A percentile compares a stretch with the other conserved stretches of the same genome.
Evolutionary conservation across 108 stramenopile genomes (phyloP).

Genomic region (Cylindrotheca fusiformis): DNA sequence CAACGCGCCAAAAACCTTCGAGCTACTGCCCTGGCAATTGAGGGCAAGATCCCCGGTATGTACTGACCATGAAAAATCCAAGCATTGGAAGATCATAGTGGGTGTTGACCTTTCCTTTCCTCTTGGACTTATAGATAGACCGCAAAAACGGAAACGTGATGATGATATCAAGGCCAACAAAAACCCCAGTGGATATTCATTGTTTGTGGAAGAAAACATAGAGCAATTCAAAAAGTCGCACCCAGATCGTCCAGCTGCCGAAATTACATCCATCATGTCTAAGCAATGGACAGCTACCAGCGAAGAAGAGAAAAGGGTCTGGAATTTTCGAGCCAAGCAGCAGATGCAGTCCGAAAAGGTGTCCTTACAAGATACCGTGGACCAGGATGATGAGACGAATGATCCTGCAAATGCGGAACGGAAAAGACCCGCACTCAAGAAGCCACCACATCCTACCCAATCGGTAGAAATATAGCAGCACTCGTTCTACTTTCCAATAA

Average conservation of each 20-base stretch:
- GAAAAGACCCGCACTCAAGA: no score
- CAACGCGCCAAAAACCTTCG: constrained; percentile 34
- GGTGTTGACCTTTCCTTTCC: no score
- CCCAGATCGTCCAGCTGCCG: constrained; percentile 22
- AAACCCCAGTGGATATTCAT: constrained; percentile 29
- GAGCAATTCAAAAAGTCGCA: constrained; percentile 22
- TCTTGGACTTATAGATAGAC: not conserved
- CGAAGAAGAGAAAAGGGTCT: constrained; percentile 29
- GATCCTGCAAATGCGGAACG: no score
- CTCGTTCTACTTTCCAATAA: no score
- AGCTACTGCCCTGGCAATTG: constrained; percentile 31
- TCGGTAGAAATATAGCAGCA: no score
- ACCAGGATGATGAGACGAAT: not conserved
- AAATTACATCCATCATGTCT: constrained; percentile 26
- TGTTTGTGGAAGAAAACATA: constrained; percentile 42
- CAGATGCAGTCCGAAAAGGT: no score
- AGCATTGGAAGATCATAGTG: no score
- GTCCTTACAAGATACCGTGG: not conserved
- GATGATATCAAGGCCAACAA: constrained; percentile 1
- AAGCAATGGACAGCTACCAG: constrained; percentile 28
- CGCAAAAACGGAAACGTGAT: constrained; percentile 18
- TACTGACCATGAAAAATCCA: no score
- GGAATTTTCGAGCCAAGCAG: constrained; percentile 30
- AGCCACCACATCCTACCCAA: no score
- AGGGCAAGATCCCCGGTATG: constrained; percentile 18